Evolutionary conservation across 1,139 yeast species (phyloP).

Genomic region (Debaryomyces fabryi): DNA sequence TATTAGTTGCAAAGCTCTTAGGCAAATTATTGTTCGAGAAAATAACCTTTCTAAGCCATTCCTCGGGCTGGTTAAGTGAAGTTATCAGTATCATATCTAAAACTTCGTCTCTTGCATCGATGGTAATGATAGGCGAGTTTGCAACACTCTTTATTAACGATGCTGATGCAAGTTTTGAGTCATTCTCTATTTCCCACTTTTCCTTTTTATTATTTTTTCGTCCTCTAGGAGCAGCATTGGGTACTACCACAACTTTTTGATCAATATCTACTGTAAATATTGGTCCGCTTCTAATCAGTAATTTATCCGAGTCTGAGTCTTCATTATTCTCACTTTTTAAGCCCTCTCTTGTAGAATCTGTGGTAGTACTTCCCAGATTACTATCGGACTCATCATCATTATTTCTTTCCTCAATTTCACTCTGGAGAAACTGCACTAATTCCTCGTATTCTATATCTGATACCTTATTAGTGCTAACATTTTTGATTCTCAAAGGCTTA

Average conservation of each 20-base stretch:
- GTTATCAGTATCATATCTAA: conserved; percentile 79
- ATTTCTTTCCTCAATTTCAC: conserved; percentile 42
- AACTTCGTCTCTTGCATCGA: conserved; percentile 83
- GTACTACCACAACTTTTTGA: conserved; percentile 63
- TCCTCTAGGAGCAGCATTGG: conserved; percentile 73
- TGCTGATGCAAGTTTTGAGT: conserved; percentile 63
- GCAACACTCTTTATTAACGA: conserved; percentile 56
- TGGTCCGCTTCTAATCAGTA: conserved; percentile 22
- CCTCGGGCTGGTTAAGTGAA: conserved; percentile 76
- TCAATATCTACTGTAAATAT: conserved; percentile 43
- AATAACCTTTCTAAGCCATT: conserved; percentile 85
- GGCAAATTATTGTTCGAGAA: conserved; percentile 61
- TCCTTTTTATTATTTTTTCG: conserved; percentile 76
- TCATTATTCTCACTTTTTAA: conserved; percentile 8
- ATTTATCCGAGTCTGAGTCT: conserved; percentile 6
- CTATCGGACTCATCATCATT: conserved; percentile 24
- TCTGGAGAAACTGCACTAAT: conserved; percentile 49
- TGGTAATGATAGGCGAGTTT: conserved; percentile 68
- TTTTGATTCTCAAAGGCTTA: conserved; percentile 75
- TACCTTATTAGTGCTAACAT: conserved; percentile 61
- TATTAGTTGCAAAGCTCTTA: conserved; percentile 72
- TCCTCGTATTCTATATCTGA: conserved; percentile 73
- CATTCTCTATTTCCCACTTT: conserved; percentile 79
- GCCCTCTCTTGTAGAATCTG: conserved; percentile 9
- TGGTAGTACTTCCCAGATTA: conserved; percentile 7